Base-by-base conservation (phyloP, 2,329 filamentous ascomycete species). In the Septoria petroselini region DNA sequence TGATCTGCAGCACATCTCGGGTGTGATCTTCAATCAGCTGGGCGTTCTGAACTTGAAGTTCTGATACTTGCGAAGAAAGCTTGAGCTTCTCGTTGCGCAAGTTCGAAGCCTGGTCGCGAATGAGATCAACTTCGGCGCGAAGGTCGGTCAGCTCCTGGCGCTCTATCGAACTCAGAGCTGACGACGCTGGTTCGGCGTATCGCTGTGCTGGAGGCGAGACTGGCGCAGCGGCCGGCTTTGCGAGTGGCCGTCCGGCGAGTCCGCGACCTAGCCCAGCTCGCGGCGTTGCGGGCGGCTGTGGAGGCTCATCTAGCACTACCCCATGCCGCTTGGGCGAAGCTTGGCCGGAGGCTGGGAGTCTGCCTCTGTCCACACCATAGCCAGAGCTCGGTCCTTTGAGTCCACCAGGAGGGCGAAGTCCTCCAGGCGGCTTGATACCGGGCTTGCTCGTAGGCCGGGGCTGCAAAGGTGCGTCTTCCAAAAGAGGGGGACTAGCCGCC, bases 11-110 rank as follows among this genome's bases (percentile, higher is more conserved):
- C 0, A 96, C 89, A 63, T 98, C 91, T 40, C 91, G 81, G 0
- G 93, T 98, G 68, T 97, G 91, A 63, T 97, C 91, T 70, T 98
- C 93, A 54, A 98, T 98, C 27, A 98, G 77, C 56, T 93, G 86
- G 18, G 93, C 93, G 64, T 98, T 98, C 67, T 96, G 89, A 63
- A 95, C 94, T 71, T 96, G 94, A 23, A 98, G 79, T 70, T 97
- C 93, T 60, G 91, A 86, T 34, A 97, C 85, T 68, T 96, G 89
- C 0, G 89, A 93, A 52, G 83, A 80, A 41, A 95, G 79, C 63
- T 85, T 91, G 50, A 84, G 82, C 55, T 88, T 84, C 65, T 96
- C 91, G 39, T 88, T 81, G 47, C 88, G 82, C 60, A 91, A 75
- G 37, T 95, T 91, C 46, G 95, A 89, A 7, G 84, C 81, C 58